phyloP scores from a whole-genome alignment of 331 rosid species.

The Telfairia occidentalis region DNA sequence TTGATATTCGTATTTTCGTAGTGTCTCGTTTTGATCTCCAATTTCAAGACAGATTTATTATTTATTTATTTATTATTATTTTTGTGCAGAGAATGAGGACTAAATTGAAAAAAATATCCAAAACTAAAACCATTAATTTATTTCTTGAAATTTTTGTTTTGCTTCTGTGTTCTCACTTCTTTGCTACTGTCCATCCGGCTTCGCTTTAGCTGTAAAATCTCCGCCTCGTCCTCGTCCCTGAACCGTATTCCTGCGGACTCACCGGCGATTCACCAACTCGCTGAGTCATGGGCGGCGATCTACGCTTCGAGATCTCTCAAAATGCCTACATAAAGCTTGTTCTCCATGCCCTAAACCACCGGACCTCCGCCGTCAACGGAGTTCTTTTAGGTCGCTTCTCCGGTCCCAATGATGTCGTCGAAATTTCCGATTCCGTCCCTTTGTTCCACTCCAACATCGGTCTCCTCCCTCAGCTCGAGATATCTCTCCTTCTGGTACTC shows the following conservation, averaged over 20 bases:
- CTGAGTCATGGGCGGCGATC: slow-evolving; percentile 57
- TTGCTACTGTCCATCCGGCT: background rate
- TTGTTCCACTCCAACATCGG: slow-evolving; percentile 82
- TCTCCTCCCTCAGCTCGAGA: slow-evolving; percentile 95
- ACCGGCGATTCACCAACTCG: slow-evolving; percentile 12
- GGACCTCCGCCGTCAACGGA: slow-evolving; percentile 79
- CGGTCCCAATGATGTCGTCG: slow-evolving; percentile 48
- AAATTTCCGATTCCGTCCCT: slow-evolving; percentile 83
- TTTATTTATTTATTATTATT: too few relatives aligned
- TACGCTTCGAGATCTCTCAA: slow-evolving; percentile 65
- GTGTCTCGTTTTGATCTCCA: too few relatives aligned
- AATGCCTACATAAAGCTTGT: slow-evolving; percentile 76
- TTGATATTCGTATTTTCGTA: too few relatives aligned
- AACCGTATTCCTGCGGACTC: background rate
- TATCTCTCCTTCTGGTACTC: slow-evolving; percentile 72
- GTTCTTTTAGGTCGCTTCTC: slow-evolving; percentile 75
- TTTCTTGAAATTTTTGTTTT: background rate
- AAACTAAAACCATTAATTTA: too few relatives aligned
- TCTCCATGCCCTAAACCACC: slow-evolving; percentile 78
- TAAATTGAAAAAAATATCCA: too few relatives aligned
- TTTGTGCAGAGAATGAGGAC: too few relatives aligned
- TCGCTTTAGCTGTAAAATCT: background rate
- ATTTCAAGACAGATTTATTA: too few relatives aligned
- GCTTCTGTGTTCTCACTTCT: background rate
- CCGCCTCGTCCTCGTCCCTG: background rate